These are phyloP conservation scores for Catunica adiposa DNA, from an alignment of 2,329 filamentous ascomycete species.

Conservation along the genomic window DNA sequence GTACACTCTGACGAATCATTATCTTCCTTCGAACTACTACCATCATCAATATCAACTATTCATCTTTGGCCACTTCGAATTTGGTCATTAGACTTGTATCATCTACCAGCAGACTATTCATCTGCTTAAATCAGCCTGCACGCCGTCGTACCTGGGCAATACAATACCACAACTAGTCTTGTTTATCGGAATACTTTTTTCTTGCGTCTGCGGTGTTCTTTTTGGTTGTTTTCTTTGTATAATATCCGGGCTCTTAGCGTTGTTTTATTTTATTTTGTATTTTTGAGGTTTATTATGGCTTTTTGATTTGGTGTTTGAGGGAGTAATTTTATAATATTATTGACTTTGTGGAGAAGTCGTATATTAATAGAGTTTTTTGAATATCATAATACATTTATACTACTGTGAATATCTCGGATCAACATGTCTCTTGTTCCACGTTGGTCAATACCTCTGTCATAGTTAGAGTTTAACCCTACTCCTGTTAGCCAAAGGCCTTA, in stretches of 20 bases:
- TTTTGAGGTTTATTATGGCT: neutral
- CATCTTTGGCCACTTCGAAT: neutral
- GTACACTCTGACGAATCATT: neutral
- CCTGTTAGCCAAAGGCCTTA: too few species aligned
- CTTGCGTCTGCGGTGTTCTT: neutral
- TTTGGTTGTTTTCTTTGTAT: slow-evolving; percentile 7
- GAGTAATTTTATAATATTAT: too few species aligned
- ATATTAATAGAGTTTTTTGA: neutral
- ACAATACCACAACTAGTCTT: too few species aligned
- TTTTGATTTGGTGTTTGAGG: neutral
- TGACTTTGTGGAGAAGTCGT: slow-evolving; percentile 7
- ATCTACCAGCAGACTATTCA: too few species aligned
- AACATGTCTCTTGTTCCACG: too few species aligned
- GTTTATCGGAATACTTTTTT: neutral
- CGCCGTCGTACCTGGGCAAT: too few species aligned
- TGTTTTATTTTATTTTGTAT: neutral
- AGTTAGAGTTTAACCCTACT: too few species aligned
- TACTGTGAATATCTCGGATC: neutral
- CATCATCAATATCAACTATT: neutral
- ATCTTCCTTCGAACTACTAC: neutral
- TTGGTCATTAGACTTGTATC: too few species aligned
- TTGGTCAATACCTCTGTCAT: too few species aligned
- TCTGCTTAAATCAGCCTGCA: too few species aligned
- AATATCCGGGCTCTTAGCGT: neutral
- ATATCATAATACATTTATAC: neutral